Base-by-base conservation (phyloP, 305 asterid genomes). In the Fraxinus sp. region DNA sequence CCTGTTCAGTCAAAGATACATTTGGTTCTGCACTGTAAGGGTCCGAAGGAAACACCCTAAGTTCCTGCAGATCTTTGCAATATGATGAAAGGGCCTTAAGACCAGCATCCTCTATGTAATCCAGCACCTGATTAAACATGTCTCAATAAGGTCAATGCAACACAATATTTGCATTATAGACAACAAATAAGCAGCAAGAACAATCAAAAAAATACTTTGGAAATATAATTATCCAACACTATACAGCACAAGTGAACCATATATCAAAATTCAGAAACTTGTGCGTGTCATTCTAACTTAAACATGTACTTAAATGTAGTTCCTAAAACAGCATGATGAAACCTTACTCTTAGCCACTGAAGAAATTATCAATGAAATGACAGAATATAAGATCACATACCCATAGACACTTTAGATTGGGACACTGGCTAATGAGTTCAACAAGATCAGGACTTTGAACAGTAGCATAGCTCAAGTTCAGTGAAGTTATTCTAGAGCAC, bases 31-130 rank as follows among this genome's bases (percentile, higher is more conserved):
- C 93, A 75, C 86, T 96, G 59, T 80, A 94, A 55, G 98, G 99
- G 55, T 95, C 98, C 0, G 99, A 96, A 33, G 98, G 99, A 76
- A 96, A 96, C 28, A 96, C 99, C 80, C 99, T 89, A 39, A 96
- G 93, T 74, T 94, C 98, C 55, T 88, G 94, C 78, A 96, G 90
- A 85, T 90, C 93, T 87, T 95, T 96, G 90, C 99, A 96, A 59
- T 95, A 87, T 30, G 91, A 49, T 0, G 98, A 94, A 70, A 96
- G 83, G 36, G 88, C 87, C 81, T 95, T 92, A 5, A 96, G 93
- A 77, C 99, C 99, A 80, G 82, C 62, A 86, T 96, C 99, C 88
- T 96, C 99, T 46, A 96, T 93, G 89, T 87, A 89, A 88, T 96
- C 99, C 66, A 95, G 86, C 75, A 96, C 64, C 64, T 55, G 64